phyloP scores from a whole-genome alignment of 345 rosid genomes.

The Acer negundo region DNA sequence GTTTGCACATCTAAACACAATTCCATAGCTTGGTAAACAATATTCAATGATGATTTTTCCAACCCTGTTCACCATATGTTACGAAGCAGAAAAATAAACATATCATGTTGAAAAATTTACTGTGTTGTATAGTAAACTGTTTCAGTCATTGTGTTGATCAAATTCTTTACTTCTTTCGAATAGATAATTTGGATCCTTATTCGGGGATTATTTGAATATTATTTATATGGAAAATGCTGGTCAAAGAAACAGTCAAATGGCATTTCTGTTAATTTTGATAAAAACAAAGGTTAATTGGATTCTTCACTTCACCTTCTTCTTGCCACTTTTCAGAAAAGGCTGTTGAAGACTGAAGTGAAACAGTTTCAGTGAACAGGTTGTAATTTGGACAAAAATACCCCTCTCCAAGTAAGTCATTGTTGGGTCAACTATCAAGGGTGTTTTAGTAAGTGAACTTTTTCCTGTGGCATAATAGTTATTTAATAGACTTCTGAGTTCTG shows the following conservation, averaged over 20 bases:
- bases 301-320: neutral
- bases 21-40: neutral
- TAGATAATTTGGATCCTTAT: neutral
- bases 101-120: neutral
- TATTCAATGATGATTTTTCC: neutral
- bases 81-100: neutral
- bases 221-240: too few relatives aligned
- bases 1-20: neutral
- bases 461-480: neutral
- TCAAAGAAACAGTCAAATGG: slow-evolving; percentile 4
- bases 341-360: slow-evolving; percentile 6
- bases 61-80: neutral
- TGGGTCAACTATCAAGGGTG: neutral
- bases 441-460: neutral
- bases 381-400: slow-evolving; percentile 6
- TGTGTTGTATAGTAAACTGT: neutral
- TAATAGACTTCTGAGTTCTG: too few relatives aligned
- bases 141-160: too few relatives aligned
- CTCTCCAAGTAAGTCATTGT: neutral
- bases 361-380: neutral
- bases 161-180: neutral
- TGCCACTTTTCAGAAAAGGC: slow-evolving; percentile 32
- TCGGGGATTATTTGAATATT: too few relatives aligned
- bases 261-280: neutral
- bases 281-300: too few relatives aligned